Conservation (phyloP, 352 stramenopile species). For the Globisporangium polare region DNA sequence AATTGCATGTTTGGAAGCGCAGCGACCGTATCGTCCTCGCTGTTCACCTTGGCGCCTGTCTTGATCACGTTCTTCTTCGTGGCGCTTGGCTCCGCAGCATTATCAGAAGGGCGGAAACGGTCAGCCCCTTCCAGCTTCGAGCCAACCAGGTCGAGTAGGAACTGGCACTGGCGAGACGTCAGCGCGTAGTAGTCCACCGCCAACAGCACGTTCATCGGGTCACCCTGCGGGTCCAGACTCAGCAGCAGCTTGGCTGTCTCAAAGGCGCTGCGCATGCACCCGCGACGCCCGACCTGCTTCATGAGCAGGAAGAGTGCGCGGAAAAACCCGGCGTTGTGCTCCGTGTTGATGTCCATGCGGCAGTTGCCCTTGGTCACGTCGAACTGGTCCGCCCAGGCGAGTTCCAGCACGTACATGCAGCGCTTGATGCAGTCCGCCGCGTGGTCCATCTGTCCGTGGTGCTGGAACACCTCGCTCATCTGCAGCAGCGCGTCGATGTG, state of each 20-base stretch:
- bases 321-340: constrained; percentile 80
- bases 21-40: constrained; percentile 23
- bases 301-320: constrained; percentile 74
- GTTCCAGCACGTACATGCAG: constrained; percentile 79
- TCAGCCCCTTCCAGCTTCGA: constrained; percentile 63
- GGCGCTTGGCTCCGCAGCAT: not conserved
- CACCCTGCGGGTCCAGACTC: constrained; percentile 68
- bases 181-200: constrained; percentile 84
- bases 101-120: constrained; percentile 23
- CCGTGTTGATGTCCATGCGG: constrained; percentile 75
- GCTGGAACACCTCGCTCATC: constrained; percentile 87
- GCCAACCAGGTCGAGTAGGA: constrained; percentile 57
- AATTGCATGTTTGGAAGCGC: constrained; percentile 72
- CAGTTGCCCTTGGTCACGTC: constrained; percentile 77
- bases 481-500: constrained; percentile 82
- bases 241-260: constrained; percentile 75
- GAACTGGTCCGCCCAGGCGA: constrained; percentile 82
- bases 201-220: constrained; percentile 78
- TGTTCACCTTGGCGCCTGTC: constrained; percentile 19
- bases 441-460: constrained; percentile 86
- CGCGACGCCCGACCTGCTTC: constrained; percentile 79
- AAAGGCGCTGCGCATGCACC: constrained; percentile 83
- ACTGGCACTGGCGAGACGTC: constrained; percentile 75
- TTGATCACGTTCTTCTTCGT: constrained; percentile 15
- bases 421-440: constrained; percentile 81